A percentile compares a stretch with the other conserved stretches of the same genome.
Evolutionary conservation across 23 red algal species (phyloP).

Genomic region (Agarophyton chilense): DNA sequence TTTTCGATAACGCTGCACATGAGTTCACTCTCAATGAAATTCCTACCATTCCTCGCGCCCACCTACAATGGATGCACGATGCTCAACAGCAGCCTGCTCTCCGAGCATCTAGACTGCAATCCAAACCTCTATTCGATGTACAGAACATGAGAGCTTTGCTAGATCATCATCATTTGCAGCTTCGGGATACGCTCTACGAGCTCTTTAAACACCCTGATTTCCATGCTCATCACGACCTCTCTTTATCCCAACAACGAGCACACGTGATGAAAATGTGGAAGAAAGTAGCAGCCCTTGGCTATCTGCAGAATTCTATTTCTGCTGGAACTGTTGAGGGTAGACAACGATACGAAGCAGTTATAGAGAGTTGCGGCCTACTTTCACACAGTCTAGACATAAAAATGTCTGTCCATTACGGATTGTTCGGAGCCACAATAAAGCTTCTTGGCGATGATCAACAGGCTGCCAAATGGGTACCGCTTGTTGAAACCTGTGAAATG

Average conservation of each 20-base stretch:
- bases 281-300: not conserved
- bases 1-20: not conserved
- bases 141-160: slow-evolving; percentile 31
- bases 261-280: slow-evolving; percentile 59
- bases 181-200: slow-evolving; percentile 36
- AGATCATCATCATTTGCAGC: slow-evolving; percentile 25
- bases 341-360: slow-evolving; percentile 71
- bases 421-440: slow-evolving; percentile 86
- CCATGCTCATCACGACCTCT: slow-evolving; percentile 8
- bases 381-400: slow-evolving; percentile 87
- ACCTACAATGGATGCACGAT: slow-evolving; percentile 10
- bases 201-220: slow-evolving; percentile 69
- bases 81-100: not conserved
- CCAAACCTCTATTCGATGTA: slow-evolving; percentile 20
- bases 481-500: slow-evolving; percentile 74
- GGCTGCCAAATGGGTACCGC: slow-evolving; percentile 71
- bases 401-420: slow-evolving; percentile 87
- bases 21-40: not conserved
- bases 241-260: slow-evolving; percentile 45
- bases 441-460: slow-evolving; percentile 74
- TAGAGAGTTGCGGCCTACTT: slow-evolving; percentile 70
- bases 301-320: slow-evolving; percentile 26
- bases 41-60: not conserved
- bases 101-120: not conserved
- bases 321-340: slow-evolving; percentile 36